Conservation (phyloP, 2,329 filamentous ascomycete species). For the Colletotrichum sp. region DNA sequence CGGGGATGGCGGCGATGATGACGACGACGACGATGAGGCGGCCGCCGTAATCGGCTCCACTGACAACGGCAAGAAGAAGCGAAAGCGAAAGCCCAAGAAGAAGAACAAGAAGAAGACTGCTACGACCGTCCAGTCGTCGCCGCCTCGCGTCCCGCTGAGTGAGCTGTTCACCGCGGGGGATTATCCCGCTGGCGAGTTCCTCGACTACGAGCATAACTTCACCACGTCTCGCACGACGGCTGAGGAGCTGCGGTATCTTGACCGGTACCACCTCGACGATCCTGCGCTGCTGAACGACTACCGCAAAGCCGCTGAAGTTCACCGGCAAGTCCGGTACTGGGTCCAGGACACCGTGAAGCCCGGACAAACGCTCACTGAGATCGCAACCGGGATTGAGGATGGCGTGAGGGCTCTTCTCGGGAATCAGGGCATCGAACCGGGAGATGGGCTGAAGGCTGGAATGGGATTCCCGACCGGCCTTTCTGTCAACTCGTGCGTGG, state of each 20-base stretch:
- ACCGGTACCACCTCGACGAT: constrained; percentile 31
- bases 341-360: constrained; percentile 82
- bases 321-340: constrained; percentile 85
- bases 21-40: constrained; percentile 30
- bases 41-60: neutral
- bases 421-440: constrained; percentile 77
- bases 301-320: constrained; percentile 85
- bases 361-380: constrained; percentile 79
- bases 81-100: constrained; percentile 10
- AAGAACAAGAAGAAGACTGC: constrained; percentile 28
- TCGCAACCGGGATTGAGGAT: constrained; percentile 87
- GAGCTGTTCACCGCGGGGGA: constrained; percentile 32
- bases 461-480: constrained; percentile 89
- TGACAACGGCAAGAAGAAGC: neutral
- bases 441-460: constrained; percentile 78
- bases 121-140: constrained; percentile 31
- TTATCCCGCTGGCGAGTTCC: constrained; percentile 33
- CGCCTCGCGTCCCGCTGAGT: constrained; percentile 35
- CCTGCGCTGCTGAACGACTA: constrained; percentile 79
- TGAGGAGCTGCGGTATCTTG: constrained; percentile 27
- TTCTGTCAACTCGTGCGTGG: constrained; percentile 84
- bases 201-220: constrained; percentile 23
- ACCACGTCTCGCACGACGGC: constrained; percentile 26
- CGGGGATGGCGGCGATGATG: constrained; percentile 35
- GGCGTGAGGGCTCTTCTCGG: constrained; percentile 78